phyloP scores from a whole-genome alignment of 805 yeast genomes.

The Candida montana region DNA sequence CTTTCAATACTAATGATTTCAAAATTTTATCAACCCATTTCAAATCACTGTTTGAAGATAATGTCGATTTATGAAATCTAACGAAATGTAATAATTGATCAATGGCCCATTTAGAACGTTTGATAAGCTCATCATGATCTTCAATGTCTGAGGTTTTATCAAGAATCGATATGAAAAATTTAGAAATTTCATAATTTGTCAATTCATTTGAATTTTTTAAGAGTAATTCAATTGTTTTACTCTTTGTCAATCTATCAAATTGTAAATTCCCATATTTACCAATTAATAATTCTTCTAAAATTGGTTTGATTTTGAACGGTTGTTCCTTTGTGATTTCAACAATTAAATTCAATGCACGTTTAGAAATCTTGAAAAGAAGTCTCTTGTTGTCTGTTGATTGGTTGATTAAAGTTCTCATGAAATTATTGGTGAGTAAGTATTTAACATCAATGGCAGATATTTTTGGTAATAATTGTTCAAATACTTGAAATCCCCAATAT shows the following conservation, averaged over 20 bases:
- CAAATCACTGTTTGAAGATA: conserved; percentile 19
- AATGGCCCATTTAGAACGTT: conserved; percentile 44
- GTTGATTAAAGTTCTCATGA: conserved; percentile 67
- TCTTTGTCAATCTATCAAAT: conserved; percentile 72
- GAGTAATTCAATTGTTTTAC: conserved; percentile 51
- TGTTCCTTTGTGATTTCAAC: conserved; percentile 33
- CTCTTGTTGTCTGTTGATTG: conserved; percentile 68
- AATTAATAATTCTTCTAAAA: conserved; percentile 31
- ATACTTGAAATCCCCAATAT: conserved; percentile 77
- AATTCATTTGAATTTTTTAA: conserved; percentile 9
- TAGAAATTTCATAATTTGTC: conserved; percentile 11
- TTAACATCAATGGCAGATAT: conserved; percentile 21
- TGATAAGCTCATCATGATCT: conserved; percentile 12
- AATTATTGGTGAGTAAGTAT: conserved; percentile 51
- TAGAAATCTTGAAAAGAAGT: conserved; percentile 61
- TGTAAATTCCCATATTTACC: conserved; percentile 53
- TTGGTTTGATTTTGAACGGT: conserved; percentile 30
- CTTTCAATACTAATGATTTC: conserved; percentile 25
- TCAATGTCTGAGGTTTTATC: conserved; percentile 6
- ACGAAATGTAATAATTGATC: conserved; percentile 53
- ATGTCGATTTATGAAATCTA: conserved; percentile 35
- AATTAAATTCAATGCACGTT: conserved; percentile 41
- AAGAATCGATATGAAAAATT: conserved; percentile 18
- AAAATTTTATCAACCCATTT: conserved; percentile 29
- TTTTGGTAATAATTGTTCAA: conserved; percentile 41